phyloP scores from a whole-genome alignment of 768 basidiomycete species.

The Kwoniella sp. region DNA sequence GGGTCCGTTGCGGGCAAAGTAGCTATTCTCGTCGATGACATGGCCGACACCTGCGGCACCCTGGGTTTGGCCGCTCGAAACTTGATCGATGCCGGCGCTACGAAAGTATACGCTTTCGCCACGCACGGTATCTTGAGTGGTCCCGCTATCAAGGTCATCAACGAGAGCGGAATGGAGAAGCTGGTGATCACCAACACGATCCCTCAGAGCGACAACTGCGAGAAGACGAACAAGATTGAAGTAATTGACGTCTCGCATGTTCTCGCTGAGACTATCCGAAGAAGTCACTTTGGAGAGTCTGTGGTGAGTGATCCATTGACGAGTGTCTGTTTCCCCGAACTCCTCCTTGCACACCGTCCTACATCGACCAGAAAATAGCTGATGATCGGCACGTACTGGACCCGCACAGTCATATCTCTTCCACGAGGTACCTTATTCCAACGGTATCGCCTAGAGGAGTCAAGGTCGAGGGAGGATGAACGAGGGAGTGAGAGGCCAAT shows the following conservation, averaged over 20 bases:
- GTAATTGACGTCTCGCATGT: constrained; percentile 89
- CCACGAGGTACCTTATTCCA: constrained; percentile 54
- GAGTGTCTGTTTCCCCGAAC: background rate
- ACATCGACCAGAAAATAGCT: too few relatives aligned
- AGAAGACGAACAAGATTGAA: constrained; percentile 71
- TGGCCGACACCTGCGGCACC: constrained; percentile 96
- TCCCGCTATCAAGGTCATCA: constrained; percentile 33
- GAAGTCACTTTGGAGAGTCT: constrained; percentile 59
- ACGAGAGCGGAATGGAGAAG: constrained; percentile 62
- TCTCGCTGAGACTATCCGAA: constrained; percentile 91
- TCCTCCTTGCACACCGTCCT: background rate
- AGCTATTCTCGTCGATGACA: constrained; percentile 95
- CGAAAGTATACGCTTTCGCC: constrained; percentile 79
- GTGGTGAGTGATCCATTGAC: constrained; percentile 51
- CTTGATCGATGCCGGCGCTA: constrained; percentile 87
- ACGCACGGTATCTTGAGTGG: constrained; percentile 71
- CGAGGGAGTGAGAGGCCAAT: background rate
- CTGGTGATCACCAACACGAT: constrained; percentile 97
- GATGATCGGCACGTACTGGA: background rate
- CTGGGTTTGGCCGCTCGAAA: constrained; percentile 79
- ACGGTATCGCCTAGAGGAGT: constrained; percentile 25
- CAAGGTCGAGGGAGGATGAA: background rate
- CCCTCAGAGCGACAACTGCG: constrained; percentile 71
- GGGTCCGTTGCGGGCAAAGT: constrained; percentile 93
- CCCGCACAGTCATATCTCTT: constrained; percentile 53